Base-by-base conservation (phyloP, 2,329 filamentous ascomycete genomes). In the Verticillium isaacii region DNA sequence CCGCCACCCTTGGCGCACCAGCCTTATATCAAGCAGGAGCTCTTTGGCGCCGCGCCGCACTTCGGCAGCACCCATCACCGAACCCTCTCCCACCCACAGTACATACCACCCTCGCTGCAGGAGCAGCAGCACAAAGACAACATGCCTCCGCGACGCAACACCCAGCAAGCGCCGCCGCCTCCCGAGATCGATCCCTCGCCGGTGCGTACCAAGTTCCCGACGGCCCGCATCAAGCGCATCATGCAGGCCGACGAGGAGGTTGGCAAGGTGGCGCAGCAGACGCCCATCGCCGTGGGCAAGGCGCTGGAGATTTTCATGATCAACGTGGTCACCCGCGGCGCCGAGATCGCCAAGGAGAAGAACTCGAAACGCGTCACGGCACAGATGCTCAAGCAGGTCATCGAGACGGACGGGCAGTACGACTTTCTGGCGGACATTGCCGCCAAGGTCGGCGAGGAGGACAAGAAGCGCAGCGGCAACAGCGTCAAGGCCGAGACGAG, bases 241-340 rank as follows among this genome's bases (percentile, higher is more conserved):
- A 98, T 99, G 95, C 95, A 99, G 78, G 94, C 94, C 12, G 95
- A 99, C 72, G 95, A 99, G 72, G 95, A 99, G 74, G 93, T 99
- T 0, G 95, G 95, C 65, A 99, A 99, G 78, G 95, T 99, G 11
- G 93, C 95, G 4, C 95, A 99, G 76, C 95, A 98, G 64, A 97
- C 95, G 0, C 94, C 94, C 17, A 96, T 97, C 61, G 95, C 94
- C 32, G 94, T 98, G 55, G 92, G 92, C 68, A 97, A 97, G 80
- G 95, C 95, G 17, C 83, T 99, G 7, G 95, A 99, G 78, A 83
- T 99, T 9, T 99, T 99, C 74, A 99, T 99, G 95, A 92, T 98
- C 65, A 89, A 92, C 52, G 84, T 99, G 61, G 94, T 98, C 64
- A 89, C 89, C 32, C 94, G 93, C 73, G 93, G 93, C 62, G 93